Evolutionary conservation across 169 alveolate genomes (phyloP).

Genomic region (Perkinsus marinus): DNA sequence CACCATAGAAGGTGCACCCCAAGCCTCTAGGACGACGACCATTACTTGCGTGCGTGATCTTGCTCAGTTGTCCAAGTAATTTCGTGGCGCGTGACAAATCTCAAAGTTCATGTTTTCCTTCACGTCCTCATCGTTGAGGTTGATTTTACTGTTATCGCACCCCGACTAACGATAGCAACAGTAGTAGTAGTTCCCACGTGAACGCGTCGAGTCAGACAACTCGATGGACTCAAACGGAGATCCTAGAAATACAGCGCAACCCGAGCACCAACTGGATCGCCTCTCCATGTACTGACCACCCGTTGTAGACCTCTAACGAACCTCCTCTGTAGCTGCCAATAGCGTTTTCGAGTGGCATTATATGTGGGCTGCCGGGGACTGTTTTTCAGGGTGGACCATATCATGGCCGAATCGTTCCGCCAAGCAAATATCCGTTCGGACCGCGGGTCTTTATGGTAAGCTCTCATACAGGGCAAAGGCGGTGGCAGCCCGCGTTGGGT

Average conservation of each 20-base stretch:
- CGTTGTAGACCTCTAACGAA: neutral
- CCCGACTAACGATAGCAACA: too few species aligned
- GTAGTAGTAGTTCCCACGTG: neutral
- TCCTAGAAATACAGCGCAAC: slow-evolving; percentile 35
- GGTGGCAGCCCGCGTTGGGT: slow-evolving; percentile 86
- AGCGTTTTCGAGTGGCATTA: slow-evolving; percentile 37
- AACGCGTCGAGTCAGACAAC: slow-evolving; percentile 28
- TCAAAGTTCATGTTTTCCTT: too few species aligned
- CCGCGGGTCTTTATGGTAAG: slow-evolving; percentile 70
- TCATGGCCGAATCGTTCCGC: slow-evolving; percentile 76
- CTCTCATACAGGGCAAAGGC: too few species aligned
- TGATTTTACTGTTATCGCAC: too few species aligned
- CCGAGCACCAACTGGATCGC: slow-evolving; percentile 32
- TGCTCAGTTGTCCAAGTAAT: neutral
- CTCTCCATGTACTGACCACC: neutral
- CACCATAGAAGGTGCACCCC: neutral
- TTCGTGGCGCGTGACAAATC: neutral
- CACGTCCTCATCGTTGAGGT: too few species aligned
- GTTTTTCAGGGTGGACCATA: slow-evolving; percentile 78
- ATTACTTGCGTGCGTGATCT: neutral
- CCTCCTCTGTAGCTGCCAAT: neutral
- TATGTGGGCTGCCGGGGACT: slow-evolving; percentile 66
- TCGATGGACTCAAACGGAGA: slow-evolving; percentile 37
- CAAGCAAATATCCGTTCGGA: slow-evolving; percentile 70
- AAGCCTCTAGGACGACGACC: neutral